These are phyloP conservation scores for Echinosophora koreensis DNA, from an alignment of 306 rosid species.

Conservation along the genomic window DNA sequence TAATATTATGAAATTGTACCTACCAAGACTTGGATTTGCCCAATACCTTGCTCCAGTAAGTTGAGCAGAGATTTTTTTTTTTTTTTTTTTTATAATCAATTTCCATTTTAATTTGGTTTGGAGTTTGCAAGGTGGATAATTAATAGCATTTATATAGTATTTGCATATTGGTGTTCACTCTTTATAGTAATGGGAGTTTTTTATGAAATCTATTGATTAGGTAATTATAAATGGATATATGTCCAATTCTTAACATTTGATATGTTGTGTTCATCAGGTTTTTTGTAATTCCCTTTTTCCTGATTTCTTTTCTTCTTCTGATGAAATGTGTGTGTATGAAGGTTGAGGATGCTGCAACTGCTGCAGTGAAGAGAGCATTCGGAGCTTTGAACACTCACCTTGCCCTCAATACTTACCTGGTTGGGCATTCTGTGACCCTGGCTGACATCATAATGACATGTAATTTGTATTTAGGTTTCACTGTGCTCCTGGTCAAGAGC, in stretches of 20 bases:
- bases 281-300: background rate
- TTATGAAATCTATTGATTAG: background rate
- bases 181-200: background rate
- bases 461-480: constrained; percentile 60
- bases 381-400: constrained; percentile 80
- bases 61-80: background rate
- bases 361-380: constrained; percentile 71
- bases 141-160: background rate
- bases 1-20: constrained; percentile 45
- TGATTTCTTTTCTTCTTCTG: background rate
- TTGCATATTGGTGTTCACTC: background rate
- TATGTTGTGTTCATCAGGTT: background rate
- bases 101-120: background rate
- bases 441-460: constrained; percentile 72
- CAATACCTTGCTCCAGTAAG: constrained; percentile 71
- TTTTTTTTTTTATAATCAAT: too few species aligned
- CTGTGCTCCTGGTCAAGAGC: constrained; percentile 59
- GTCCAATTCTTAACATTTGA: background rate
- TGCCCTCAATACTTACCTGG: constrained; percentile 77
- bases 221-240: background rate
- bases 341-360: constrained; percentile 77
- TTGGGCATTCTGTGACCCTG: constrained; percentile 83
- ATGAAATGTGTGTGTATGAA: constrained; percentile 42
- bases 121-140: background rate
- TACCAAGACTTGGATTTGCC: constrained; percentile 56